Evolutionary conservation across 306 rosid genomes (phyloP).

Genomic region (Cicer yamashitae): DNA sequence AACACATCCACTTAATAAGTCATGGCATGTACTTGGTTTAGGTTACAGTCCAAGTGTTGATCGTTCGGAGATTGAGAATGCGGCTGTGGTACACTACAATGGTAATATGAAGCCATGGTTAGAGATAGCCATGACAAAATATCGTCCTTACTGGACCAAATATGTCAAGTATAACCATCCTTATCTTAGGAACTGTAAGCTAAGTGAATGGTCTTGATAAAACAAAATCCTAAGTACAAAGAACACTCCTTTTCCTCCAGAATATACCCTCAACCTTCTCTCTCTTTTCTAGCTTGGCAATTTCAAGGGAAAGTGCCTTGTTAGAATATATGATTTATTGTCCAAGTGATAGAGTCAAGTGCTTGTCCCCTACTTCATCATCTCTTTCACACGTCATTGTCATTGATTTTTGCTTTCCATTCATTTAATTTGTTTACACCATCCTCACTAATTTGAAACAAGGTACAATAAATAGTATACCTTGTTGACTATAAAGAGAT

Average conservation of each 20-base stretch:
- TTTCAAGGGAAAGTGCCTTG: constrained; percentile 46
- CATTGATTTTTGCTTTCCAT: constrained; percentile 66
- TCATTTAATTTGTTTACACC: constrained; percentile 70
- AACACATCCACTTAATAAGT: constrained; percentile 79
- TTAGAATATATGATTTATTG: constrained; percentile 38
- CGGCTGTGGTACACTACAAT: constrained; percentile 92
- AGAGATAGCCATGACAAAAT: constrained; percentile 90
- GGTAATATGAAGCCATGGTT: constrained; percentile 99
- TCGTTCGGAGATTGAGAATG: constrained; percentile 74
- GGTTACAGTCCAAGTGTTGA: constrained; percentile 93
- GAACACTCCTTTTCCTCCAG: constrained; percentile 35
- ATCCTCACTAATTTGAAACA: constrained; percentile 56
- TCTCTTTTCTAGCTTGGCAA: constrained; percentile 36
- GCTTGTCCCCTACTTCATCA: constrained; percentile 34
- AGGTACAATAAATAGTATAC: constrained; percentile 50
- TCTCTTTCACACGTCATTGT: constrained; percentile 53
- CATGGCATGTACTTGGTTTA: constrained; percentile 99
- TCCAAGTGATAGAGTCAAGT: constrained; percentile 45
- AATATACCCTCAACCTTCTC: constrained; percentile 15
- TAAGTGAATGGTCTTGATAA: constrained; percentile 59
- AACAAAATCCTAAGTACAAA: constrained; percentile 27
- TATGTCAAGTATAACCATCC: constrained; percentile 86
- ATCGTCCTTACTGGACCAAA: constrained; percentile 86
- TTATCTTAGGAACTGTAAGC: constrained; percentile 72
- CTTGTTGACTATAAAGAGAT: constrained; percentile 60